phyloP scores from a whole-genome alignment of 225 moss, liverwort and hornwort species.

The Asterella californica region DNA sequence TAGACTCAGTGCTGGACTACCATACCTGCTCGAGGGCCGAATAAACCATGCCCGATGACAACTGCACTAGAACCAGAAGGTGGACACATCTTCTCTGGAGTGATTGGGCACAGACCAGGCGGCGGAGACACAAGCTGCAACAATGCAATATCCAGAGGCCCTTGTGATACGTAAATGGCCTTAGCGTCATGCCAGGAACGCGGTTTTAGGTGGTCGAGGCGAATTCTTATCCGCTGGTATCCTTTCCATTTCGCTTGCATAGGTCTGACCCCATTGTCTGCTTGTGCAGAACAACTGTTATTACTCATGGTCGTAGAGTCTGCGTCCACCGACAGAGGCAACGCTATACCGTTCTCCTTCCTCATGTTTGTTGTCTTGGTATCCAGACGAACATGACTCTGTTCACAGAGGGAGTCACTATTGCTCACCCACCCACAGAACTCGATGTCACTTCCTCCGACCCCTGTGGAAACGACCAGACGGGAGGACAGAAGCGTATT shows the following conservation, averaged over 20 bases:
- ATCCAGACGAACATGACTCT: background rate
- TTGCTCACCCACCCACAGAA: background rate
- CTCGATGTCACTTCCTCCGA: background rate
- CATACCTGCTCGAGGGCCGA: constrained; percentile 94
- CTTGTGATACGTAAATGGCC: constrained; percentile 86
- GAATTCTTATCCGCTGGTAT: constrained; percentile 85
- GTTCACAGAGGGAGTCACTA: constrained; percentile 13
- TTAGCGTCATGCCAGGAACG: constrained; percentile 89
- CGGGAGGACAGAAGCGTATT: constrained; percentile 25
- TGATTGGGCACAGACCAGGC: constrained; percentile 65
- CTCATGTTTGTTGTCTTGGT: background rate
- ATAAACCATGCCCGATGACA: constrained; percentile 93
- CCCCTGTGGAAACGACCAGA: constrained; percentile 2
- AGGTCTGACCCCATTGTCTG: constrained; percentile 43
- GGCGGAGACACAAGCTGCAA: constrained; percentile 81
- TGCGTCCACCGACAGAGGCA: background rate
- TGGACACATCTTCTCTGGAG: constrained; percentile 72
- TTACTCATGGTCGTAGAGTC: background rate
- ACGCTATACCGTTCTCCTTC: background rate
- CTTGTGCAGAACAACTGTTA: constrained; percentile 20
- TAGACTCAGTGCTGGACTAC: background rate
- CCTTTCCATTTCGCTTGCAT: constrained; percentile 56
- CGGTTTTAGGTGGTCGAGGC: constrained; percentile 63
- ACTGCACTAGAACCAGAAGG: constrained; percentile 76
- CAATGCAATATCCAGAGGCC: constrained; percentile 87